phyloP scores from a whole-genome alignment of 2,329 filamentous ascomycete species.

The Hymenoscyphus fraxineus region DNA sequence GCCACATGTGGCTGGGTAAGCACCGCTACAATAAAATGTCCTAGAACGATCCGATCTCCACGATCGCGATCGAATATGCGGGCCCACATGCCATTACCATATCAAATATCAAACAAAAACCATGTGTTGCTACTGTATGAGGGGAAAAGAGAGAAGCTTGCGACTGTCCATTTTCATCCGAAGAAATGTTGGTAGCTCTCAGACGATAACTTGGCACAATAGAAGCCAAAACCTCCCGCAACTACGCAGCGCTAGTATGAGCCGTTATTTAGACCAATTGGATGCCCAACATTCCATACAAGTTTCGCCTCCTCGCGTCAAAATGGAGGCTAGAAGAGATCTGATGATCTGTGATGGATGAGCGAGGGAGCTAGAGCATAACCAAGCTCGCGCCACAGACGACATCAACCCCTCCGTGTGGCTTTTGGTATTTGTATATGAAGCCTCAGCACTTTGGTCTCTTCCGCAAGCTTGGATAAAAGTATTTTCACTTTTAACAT shows the following conservation, averaged over 20 bases:
- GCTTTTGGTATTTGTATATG: constrained; percentile 1
- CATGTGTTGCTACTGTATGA: neutral
- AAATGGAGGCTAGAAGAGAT: neutral
- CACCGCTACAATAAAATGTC: no score
- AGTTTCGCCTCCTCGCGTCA: neutral
- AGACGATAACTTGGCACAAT: neutral
- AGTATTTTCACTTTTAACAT: neutral
- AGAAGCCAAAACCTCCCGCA: neutral
- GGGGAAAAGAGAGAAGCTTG: neutral
- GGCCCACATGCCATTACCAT: neutral
- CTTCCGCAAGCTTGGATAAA: neutral
- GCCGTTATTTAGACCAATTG: neutral
- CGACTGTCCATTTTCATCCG: neutral
- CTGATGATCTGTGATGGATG: neutral
- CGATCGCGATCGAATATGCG: neutral
- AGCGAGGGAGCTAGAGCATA: neutral
- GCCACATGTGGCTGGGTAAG: no score
- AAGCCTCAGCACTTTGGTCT: neutral
- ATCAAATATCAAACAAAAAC: neutral
- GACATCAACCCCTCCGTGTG: constrained; percentile 11
- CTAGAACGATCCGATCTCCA: no score
- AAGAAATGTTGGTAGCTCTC: neutral
- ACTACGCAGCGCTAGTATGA: neutral
- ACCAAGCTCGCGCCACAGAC: constrained; percentile 14
- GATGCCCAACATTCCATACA: neutral